Percentiles rank a stretch among this genome's conserved stretches.
phyloP scores from a whole-genome alignment of 352 stramenopile genomes.

The Pythium angustatum region DNA sequence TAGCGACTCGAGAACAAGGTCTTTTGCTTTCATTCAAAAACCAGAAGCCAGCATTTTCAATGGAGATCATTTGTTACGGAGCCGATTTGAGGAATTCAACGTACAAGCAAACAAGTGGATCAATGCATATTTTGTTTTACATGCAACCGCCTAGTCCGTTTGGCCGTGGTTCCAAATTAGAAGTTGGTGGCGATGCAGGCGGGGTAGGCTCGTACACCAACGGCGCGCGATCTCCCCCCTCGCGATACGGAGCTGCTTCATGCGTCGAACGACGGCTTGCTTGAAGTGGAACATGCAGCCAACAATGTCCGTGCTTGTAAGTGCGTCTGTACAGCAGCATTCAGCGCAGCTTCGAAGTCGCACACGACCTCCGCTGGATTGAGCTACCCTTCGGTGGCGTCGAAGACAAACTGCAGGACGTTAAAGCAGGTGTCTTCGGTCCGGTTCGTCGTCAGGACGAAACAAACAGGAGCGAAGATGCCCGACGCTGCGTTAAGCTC shows the following conservation, averaged over 20 bases:
- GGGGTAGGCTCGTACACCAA: background rate
- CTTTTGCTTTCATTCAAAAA: background rate
- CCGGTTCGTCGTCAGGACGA: conserved; percentile 14
- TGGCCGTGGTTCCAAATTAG: background rate
- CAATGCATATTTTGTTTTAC: too few relatives aligned
- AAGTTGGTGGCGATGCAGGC: background rate
- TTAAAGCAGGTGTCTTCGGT: conserved; percentile 29
- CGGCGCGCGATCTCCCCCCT: background rate
- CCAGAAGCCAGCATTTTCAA: too few relatives aligned
- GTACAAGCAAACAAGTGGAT: too few relatives aligned
- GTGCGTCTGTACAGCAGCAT: conserved; percentile 12
- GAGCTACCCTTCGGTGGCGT: conserved; percentile 4
- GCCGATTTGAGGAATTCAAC: background rate
- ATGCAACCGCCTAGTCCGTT: background rate
- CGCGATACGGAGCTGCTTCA: background rate
- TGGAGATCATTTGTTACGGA: background rate
- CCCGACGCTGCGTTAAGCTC: conserved; percentile 22
- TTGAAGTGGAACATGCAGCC: conserved; percentile 31
- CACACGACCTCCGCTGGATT: conserved; percentile 12
- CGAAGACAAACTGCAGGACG: conserved; percentile 3
- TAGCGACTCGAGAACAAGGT: background rate
- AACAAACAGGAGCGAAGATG: conserved; percentile 25
- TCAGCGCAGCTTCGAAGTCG: conserved; percentile 20
- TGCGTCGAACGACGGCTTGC: conserved; percentile 8
- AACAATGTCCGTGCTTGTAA: conserved; percentile 14